Base-by-base conservation (phyloP, 768 basidiomycete species). In the Melanogaster broomeanus region DNA sequence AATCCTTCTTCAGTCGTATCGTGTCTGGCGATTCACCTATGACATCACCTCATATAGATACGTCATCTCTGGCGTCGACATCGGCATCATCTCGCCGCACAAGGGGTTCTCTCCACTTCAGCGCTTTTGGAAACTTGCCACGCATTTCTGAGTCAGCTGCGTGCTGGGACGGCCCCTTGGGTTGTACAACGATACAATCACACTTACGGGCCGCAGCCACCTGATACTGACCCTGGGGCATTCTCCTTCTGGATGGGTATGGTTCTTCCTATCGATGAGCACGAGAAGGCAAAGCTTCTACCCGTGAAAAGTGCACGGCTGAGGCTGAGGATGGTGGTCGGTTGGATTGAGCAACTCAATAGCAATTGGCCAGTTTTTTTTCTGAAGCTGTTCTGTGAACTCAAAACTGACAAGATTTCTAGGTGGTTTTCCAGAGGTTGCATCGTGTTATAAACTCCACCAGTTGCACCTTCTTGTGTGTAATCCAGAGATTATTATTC, bases 171-270 rank as follows among this genome's bases (percentile, higher is more conserved):
- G 1, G 90, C 93, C 1, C 96, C 95, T 11, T 98, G 96, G 95
- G 85, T 98, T 31, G 84, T 92, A 2, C 92, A 97, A 62, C 82
- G 91, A 42, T 77, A 97, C 39, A 83, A 89, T 62, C 81, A 80
- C 60, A 84, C 86, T 0, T 89, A 88, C 63, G 92, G 92, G 3
- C 73, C 79, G 5, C 87, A 90, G 77, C 93, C 93, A 1, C 60
- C 68, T 6, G 64, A 74, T 21, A 61, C 52, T 12, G 87, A 93
- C 67, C 80, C 85, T 0, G 78, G 78, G 24, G 72, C 78, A 21
- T 93, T 96, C 67, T 83, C 84, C 30, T 97, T 89, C 69, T 96
- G 91, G 90, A 92, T 96, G 73, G 92, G 90, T 1, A 77, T 83
- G 67, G 84, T 96, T 33, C 82, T 98, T 43, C 90, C 94, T 31